Base-by-base conservation (phyloP, 371 early-diverging fungal species). In the Mucor indicus region DNA sequence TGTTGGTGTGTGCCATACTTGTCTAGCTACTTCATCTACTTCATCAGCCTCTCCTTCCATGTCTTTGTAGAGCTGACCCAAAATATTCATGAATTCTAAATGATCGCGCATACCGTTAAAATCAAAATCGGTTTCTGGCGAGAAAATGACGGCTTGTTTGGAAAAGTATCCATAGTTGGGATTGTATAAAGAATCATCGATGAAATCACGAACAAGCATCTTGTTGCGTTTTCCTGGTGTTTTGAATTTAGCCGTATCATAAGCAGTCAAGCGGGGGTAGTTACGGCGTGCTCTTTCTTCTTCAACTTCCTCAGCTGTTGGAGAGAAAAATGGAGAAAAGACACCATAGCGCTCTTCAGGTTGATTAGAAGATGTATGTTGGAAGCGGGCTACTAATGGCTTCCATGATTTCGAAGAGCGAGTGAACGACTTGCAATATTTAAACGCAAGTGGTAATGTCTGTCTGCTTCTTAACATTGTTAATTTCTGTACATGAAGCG, bases 1-100 rank as follows among this genome's bases (percentile, higher is more conserved):
- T 0, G 95, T 93, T 5, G 97, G 93, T 1, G 98, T 96, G 63
- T 96, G 96, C 95, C 98, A 95, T 19, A 95, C 84, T 67, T 96
- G 98, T 51, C 89, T 67, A 1, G 90, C 73, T 36, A 84, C 55
- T 44, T 79, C 77, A 32, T 78, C 81, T 10, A 75, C 69, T 20
- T 78, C 77, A 22, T 70, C 68, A 11, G 69, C 72, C 38, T 79
- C 74, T 21, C 64, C 69, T 60, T 93, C 95, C 33, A 92, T 76
- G 39, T 87, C 84, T 49, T 79, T 74, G 68, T 98, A 98, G 53
- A 86, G 73, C 8, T 82, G 75, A 0, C 83, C 89, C 36, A 96
- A 63, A 12, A 80, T 58, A 45, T 89, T 83, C 76, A 89, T 67
- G 59, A 97, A 93, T 40, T 87, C 88, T 46, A 90, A 77, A 45